Evolutionary conservation across 1,139 yeast genomes (phyloP), one percentile per base, ranked within the genome.

Genomic region (Diutina siamensis): DNA sequence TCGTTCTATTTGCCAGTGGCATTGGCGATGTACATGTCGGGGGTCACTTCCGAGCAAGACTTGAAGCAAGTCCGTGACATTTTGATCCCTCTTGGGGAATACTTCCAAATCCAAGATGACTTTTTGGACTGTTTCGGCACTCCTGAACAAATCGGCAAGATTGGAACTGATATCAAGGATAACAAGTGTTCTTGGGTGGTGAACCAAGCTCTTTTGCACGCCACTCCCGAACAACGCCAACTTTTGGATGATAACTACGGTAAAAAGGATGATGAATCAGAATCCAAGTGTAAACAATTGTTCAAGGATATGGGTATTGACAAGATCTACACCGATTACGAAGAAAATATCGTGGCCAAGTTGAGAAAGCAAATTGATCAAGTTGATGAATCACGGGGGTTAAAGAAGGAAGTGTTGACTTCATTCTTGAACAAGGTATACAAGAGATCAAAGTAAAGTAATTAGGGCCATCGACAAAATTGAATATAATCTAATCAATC

Each of bases 41-140:
- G 97, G 46, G 65, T 85, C 55, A 71, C 71, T 49, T 72, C 75
- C 56, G 83, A 75, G 49, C 63, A 69, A 54, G 96, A 89, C 63
- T 74, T 94, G 62, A 76, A 85, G 62, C 98, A 92, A 69, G 97
- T 88, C 18, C 76, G 73, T 52, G 94, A 86, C 55, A 80, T 94
- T 45, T 76, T 94, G 64, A 80, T 94, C 52, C 97, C 97, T 49
- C 76, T 92, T 55, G 99, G 99, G 50, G 97, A 94, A 67, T 94
- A 94, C 64, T 94, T 94, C 83, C 99, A 94, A 70, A 87, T 94
- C 56, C 98, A 94, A 69, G 99, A 94, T 62, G 99, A 94, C 65
- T 94, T 72, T 69, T 78, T 94, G 57, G 99, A 94, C 65, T 87
- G 97, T 66, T 94, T 86, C 61, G 99, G 98, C 52, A 88, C 94